A percentile compares a stretch with the other conserved stretches of the same genome.
Conservation (phyloP, 2,329 filamentous ascomycete species). For the Penicillium sp. region DNA sequence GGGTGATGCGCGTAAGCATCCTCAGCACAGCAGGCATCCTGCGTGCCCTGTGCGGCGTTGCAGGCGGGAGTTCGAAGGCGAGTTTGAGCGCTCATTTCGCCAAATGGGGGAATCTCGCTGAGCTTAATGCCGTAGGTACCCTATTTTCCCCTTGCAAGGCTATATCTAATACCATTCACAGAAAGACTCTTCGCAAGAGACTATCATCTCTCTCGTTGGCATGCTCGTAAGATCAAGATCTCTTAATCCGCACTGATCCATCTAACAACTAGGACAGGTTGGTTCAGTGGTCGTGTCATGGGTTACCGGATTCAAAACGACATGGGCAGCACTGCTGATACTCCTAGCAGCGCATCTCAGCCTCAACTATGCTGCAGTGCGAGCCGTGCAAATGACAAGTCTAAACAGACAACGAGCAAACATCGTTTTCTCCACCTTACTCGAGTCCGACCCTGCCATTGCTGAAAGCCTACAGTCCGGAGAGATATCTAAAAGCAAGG, state of each 20-base stretch:
- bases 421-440: constrained; percentile 62
- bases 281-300: constrained; percentile 76
- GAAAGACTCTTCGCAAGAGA: constrained; percentile 93
- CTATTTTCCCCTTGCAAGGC: not conserved
- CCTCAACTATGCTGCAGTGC: constrained; percentile 82
- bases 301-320: constrained; percentile 64
- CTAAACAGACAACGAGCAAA: constrained; percentile 83
- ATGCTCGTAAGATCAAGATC: constrained; percentile 58
- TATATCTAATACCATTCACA: constrained; percentile 23
- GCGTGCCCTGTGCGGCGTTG: constrained; percentile 74
- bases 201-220: constrained; percentile 79
- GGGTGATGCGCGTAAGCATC: constrained; percentile 49
- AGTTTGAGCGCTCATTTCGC: constrained; percentile 91
- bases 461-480: not conserved
- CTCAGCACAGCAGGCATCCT: constrained; percentile 59
- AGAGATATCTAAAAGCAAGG: not conserved
- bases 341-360: constrained; percentile 72
- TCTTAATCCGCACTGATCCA: not conserved
- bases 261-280: constrained; percentile 37
- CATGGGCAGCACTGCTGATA: constrained; percentile 66
- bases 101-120: constrained; percentile 75
- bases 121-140: constrained; percentile 70
- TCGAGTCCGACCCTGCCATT: constrained; percentile 33
- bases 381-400: constrained; percentile 73
- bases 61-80: constrained; percentile 84